Percentiles rank a stretch among this genome's conserved stretches.
Evolutionary conservation across 1,284 basidiomycete genomes (phyloP).

Genomic region (Naganishia sp.): DNA sequence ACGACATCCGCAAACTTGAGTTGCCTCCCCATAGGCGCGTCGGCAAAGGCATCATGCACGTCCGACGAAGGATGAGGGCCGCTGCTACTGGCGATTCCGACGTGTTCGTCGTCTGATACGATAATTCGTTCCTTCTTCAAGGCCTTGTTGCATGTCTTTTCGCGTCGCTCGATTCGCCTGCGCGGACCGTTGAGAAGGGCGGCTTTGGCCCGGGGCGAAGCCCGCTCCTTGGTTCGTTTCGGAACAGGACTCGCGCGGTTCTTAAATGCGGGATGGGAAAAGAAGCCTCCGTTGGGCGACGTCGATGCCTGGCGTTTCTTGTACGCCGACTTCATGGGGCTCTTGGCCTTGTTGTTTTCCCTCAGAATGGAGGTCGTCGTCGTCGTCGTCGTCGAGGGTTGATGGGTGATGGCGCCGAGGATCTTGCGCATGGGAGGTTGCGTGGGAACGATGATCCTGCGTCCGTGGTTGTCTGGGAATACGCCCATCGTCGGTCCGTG

Average conservation of each 20-base stretch:
- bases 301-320: constrained; percentile 4
- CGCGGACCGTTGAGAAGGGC: not conserved
- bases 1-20: not conserved
- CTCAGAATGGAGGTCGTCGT: not conserved
- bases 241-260: not conserved
- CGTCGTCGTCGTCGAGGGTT: not conserved
- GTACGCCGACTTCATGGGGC: not conserved
- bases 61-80: constrained; percentile 17
- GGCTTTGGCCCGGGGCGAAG: not conserved
- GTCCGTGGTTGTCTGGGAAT: constrained; percentile 7
- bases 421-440: constrained; percentile 2
- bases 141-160: not conserved
- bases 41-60: not conserved
- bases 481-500: constrained; percentile 19
- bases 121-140: not conserved
- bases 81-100: constrained; percentile 10
- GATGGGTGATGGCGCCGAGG: constrained; percentile 7
- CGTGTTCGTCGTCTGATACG: constrained; percentile 1
- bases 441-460: constrained; percentile 1
- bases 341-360: not conserved
- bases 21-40: not conserved
- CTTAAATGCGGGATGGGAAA: constrained; percentile 14
- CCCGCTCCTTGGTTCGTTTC: not conserved
- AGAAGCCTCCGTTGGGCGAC: constrained; percentile 15
- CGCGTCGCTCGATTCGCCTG: not conserved